Conservation (phyloP, 2,329 filamentous ascomycete species). For the Chaetomium sp. region DNA sequence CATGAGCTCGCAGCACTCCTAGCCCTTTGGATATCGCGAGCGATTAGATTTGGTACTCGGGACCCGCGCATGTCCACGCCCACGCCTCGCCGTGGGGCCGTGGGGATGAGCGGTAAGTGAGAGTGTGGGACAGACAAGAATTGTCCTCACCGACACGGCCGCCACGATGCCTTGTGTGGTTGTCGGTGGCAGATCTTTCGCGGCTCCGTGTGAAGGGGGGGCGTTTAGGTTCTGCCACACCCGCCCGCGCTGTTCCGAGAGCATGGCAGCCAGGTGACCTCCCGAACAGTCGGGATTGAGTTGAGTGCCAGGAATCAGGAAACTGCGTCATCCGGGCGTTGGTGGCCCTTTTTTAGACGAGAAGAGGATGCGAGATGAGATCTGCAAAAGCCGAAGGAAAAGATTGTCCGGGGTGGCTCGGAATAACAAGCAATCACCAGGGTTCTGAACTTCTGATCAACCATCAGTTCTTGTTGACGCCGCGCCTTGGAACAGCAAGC, state of each 20-base stretch:
- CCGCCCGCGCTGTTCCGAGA: not conserved
- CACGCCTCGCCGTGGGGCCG: too few relatives aligned
- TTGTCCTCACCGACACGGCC: not conserved
- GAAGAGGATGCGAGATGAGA: constrained; percentile 2
- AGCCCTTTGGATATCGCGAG: too few relatives aligned
- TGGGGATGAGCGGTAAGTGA: not conserved
- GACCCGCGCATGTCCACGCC: too few relatives aligned
- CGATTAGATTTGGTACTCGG: too few relatives aligned
- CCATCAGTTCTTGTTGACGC: too few relatives aligned
- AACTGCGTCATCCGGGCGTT: constrained; percentile 1
- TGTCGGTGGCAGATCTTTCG: not conserved
- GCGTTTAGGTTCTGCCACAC: not conserved
- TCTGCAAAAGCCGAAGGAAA: not conserved
- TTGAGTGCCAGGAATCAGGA: constrained; percentile 1
- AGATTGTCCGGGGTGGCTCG: not conserved
- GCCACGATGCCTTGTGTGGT: not conserved
- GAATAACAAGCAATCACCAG: constrained; percentile 1
- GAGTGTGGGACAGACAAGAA: not conserved
- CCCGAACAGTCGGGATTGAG: not conserved
- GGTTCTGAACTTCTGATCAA: not conserved
- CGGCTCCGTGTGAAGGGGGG: not conserved
- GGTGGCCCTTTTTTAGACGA: not conserved
- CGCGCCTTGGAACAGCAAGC: not conserved
- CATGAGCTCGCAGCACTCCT: too few relatives aligned
- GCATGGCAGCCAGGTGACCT: not conserved